Percentiles rank a stretch among this genome's conserved stretches.
phyloP scores from a whole-genome alignment of 2,329 filamentous ascomycete genomes.

The Fusarium concolor region DNA sequence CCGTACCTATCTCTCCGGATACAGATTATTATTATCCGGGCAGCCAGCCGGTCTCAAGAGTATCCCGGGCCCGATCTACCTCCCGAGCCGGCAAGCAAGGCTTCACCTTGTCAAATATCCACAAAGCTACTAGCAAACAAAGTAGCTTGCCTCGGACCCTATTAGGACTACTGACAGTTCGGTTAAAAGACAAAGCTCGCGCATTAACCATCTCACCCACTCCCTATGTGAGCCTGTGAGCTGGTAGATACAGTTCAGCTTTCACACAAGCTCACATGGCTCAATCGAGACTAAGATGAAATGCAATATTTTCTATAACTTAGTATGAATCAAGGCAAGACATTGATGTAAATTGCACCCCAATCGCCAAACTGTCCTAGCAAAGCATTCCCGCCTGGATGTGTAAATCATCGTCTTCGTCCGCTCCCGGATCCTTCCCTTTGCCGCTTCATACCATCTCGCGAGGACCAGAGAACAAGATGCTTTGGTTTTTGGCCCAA shows the following conservation, averaged over 20 bases:
- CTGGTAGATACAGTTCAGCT: background rate
- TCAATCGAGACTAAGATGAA: conserved; percentile 2
- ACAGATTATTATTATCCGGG: background rate
- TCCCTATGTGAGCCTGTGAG: background rate
- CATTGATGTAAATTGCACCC: conserved; percentile 60
- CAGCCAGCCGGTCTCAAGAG: background rate
- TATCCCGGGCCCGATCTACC: background rate
- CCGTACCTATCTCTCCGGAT: background rate
- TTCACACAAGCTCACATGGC: background rate
- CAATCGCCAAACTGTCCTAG: conserved; percentile 65
- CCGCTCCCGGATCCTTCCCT: conserved; percentile 25
- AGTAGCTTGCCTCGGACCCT: background rate
- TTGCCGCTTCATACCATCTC: conserved; percentile 19
- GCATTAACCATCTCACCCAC: background rate
- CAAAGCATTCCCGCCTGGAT: conserved; percentile 56
- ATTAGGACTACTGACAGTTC: background rate
- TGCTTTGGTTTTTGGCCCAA: conserved; percentile 46
- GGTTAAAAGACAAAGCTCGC: background rate
- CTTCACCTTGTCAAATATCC: background rate
- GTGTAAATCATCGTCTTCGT: conserved; percentile 52
- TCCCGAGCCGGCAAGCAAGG: background rate
- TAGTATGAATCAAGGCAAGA: conserved; percentile 43
- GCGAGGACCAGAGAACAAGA: conserved; percentile 40
- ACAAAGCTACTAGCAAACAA: background rate
- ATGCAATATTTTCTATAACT: conserved; percentile 34